Percentiles rank a stretch among this genome's conserved stretches.
These are phyloP conservation scores for Buddleja alternifolia DNA, from an alignment of 257 asterid genomes.

Conservation along the genomic window DNA sequence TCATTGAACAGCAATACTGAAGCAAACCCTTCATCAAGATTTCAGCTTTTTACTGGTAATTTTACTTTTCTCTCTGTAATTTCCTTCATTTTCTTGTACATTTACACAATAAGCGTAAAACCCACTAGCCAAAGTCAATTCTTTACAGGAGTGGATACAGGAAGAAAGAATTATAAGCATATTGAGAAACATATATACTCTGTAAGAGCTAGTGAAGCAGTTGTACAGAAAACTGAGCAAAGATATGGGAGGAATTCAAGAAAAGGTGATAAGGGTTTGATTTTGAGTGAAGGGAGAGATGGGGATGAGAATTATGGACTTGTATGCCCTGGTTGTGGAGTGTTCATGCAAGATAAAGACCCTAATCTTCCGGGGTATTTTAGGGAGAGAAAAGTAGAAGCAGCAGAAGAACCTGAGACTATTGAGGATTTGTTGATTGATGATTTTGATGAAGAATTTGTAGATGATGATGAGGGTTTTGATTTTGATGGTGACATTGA, in stretches of 20 bases:
- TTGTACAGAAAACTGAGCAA: slow-evolving; percentile 41
- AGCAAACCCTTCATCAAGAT: slow-evolving; percentile 36
- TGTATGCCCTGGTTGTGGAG: slow-evolving; percentile 94
- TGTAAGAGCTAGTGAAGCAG: slow-evolving; percentile 49
- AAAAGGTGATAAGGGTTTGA: slow-evolving; percentile 49
- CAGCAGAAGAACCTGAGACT: slow-evolving; percentile 26
- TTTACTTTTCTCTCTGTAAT: slow-evolving; percentile 1
- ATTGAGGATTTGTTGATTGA: slow-evolving; percentile 47
- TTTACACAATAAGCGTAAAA: slow-evolving; percentile 9
- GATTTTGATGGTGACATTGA: slow-evolving; percentile 46
- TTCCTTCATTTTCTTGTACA: slow-evolving; percentile 14
- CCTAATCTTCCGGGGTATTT: slow-evolving; percentile 84
- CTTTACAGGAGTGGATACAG: slow-evolving; percentile 43
- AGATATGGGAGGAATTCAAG: slow-evolving; percentile 38
- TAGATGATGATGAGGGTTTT: slow-evolving; percentile 50
- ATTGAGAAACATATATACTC: slow-evolving; percentile 35
- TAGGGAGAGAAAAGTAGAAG: slow-evolving; percentile 48
- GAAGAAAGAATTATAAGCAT: slow-evolving; percentile 28
- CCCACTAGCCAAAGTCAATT: slow-evolving; percentile 15
- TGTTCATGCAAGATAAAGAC: slow-evolving; percentile 87
- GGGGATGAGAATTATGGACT: slow-evolving; percentile 71
- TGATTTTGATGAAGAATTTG: slow-evolving; percentile 48
- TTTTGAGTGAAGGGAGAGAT: slow-evolving; percentile 87
- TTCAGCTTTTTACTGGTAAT: slow-evolving; percentile 55
- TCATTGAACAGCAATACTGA: slow-evolving; percentile 31